Base-by-base conservation (phyloP, 129 eudicot species). In the Erigeron canadensis region DNA sequence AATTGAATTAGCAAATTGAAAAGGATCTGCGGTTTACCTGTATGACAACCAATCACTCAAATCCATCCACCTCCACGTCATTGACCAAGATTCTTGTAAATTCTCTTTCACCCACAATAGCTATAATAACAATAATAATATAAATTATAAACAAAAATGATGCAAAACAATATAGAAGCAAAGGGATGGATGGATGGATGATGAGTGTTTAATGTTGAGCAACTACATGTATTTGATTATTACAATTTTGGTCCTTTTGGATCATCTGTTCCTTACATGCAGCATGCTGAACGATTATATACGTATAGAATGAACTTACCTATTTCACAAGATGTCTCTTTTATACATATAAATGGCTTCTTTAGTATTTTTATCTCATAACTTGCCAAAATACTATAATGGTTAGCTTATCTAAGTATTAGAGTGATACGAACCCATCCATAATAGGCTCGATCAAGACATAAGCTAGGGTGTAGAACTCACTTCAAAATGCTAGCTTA, bases 51-150 rank as follows among this genome's bases (percentile, higher is more conserved):
- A 95, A 79, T 95, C 99, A 80, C 99, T 90, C 73, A 95, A 82
- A 80, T 95, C 99, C 99, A 90, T 95, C 99, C 99, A 95, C 81
- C 99, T 86, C 77, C 86, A 95, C 65, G 86, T 80, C 97, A 95
- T 86, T 38, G 99, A 86, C 99, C 99, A 95, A 17, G 99, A 90
- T 71, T 95, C 99, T 87, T 81, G 87, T 68, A 95, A 72, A 84
- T 95, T 95, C 76, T 90, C 99, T 76, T 95, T 95, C 72, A 95
- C 99, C 99, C 99, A 95, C 72, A 95, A 75, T 73, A 95, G 96
- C 99, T 95, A 78, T 74, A 80, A 65, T 41, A 47, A 37, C 51
- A 80, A n/a, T 7, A 21, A 61, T 37, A 6, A 38, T 48, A 39
- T 63, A 10, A 60, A 48, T 43, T 60, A 59, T 45, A 43, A 19